Percentiles rank a stretch among this genome's conserved stretches.
phyloP scores from a whole-genome alignment of 78 protist species.

The Bigelowiella natans region DNA sequence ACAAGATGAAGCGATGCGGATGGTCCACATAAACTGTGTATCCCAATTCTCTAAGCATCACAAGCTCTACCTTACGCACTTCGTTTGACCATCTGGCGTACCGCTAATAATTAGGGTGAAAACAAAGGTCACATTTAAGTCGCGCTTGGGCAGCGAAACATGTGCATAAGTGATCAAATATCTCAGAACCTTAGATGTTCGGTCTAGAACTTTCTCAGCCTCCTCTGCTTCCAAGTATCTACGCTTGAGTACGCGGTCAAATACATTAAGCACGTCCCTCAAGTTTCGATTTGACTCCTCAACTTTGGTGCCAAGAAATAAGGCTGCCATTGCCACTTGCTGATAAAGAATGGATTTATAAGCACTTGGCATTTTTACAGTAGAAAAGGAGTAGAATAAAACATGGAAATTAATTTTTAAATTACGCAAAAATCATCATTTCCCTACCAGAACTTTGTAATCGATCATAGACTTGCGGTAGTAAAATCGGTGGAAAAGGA shows the following conservation, averaged over 20 bases:
- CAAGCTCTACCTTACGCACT: background rate
- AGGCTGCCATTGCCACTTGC: background rate
- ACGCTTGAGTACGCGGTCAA: background rate
- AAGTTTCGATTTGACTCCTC: background rate
- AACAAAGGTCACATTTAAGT: too few species aligned
- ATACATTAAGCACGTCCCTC: background rate
- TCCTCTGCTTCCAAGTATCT: too few species aligned
- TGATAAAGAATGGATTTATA: too few species aligned
- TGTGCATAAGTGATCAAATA: too few species aligned
- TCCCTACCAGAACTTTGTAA: background rate
- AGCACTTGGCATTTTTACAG: too few species aligned
- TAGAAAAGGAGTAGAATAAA: too few species aligned
- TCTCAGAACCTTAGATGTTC: too few species aligned
- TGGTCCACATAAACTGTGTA: background rate
- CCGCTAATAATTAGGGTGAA: background rate
- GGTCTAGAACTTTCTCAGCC: too few species aligned
- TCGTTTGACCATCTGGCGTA: background rate
- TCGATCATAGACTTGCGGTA: background rate
- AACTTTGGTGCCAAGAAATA: background rate
- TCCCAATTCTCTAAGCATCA: background rate
- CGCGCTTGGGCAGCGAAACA: too few species aligned
- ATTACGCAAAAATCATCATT: too few species aligned
- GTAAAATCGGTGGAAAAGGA: background rate
- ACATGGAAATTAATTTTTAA: too few species aligned
- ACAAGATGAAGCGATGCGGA: background rate